These are phyloP conservation scores for Rhodotorula sp. DNA, from an alignment of 1,284 basidiomycete species.

Conservation along the genomic window DNA sequence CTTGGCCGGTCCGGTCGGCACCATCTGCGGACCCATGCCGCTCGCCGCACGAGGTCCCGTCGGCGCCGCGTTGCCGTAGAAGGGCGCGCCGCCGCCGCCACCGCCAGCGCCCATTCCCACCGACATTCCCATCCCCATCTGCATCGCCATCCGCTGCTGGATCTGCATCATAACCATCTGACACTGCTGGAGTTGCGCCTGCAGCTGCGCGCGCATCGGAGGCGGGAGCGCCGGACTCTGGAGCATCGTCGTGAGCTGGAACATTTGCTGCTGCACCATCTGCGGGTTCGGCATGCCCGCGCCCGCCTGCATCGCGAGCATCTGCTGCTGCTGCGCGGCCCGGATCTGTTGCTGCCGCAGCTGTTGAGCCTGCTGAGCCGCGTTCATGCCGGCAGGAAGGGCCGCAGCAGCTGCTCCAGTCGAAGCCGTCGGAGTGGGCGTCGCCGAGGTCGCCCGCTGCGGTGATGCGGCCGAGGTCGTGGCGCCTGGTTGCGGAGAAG, in stretches of 20 bases:
- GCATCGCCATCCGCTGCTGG: conserved; percentile 11
- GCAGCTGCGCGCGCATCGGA: conserved; percentile 58
- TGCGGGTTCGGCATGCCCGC: conserved; percentile 21
- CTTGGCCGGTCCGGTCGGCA: background rate
- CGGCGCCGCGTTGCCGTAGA: conserved; percentile 7
- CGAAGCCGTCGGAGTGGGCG: background rate
- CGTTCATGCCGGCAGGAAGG: conserved; percentile 9
- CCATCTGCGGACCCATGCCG: background rate
- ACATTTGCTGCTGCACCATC: conserved; percentile 39
- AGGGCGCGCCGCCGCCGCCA: too few species aligned
- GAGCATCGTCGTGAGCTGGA: conserved; percentile 35
- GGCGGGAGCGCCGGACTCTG: conserved; percentile 43
- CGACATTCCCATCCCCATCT: background rate
- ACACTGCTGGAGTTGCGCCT: conserved; percentile 46
- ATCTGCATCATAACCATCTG: conserved; percentile 37
- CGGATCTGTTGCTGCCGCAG: conserved; percentile 29
- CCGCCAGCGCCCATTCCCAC: conserved; percentile 8
- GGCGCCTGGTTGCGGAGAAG: background rate
- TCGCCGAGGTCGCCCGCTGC: background rate
- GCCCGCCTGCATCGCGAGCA: conserved; percentile 15
- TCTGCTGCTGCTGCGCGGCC: conserved; percentile 14
- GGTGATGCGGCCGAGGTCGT: conserved; percentile 7
- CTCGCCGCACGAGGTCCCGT: background rate
- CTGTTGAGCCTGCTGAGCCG: conserved; percentile 25
- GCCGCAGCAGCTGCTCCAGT: conserved; percentile 1